Percentiles rank a stretch among this genome's conserved stretches.
These are phyloP conservation scores for Turnera subulata DNA, from an alignment of 345 rosid genomes.

Conservation along the genomic window DNA sequence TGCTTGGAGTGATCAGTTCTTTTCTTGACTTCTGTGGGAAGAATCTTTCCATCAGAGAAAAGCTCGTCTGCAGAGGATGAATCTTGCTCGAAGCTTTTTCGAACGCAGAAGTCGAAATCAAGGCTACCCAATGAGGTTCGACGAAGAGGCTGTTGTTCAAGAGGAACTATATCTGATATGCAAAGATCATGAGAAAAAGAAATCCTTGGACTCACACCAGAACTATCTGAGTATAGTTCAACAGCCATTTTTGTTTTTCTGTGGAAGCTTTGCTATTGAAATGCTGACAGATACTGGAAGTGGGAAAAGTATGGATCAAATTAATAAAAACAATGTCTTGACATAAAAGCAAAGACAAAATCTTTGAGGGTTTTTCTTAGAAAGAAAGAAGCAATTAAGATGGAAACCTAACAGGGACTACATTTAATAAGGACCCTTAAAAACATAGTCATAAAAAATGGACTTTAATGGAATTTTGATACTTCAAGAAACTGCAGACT, in stretches of 20 bases:
- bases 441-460: too few relatives aligned
- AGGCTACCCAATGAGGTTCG: conserved; percentile 43
- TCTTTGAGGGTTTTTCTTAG: too few relatives aligned
- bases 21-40: conserved; percentile 26
- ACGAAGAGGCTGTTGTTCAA: conserved; percentile 45
- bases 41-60: conserved; percentile 28
- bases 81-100: conserved; percentile 22
- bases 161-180: conserved; percentile 43
- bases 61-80: conserved; percentile 30
- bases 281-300: too few relatives aligned
- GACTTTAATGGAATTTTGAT: too few relatives aligned
- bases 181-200: conserved; percentile 74
- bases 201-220: conserved; percentile 63
- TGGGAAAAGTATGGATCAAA: too few relatives aligned
- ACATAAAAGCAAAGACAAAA: too few relatives aligned
- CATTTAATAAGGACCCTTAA: too few relatives aligned
- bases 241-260: conserved; percentile 48
- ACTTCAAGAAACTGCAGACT: too few relatives aligned
- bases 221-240: conserved; percentile 50
- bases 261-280: too few relatives aligned
- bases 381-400: too few relatives aligned
- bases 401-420: too few relatives aligned
- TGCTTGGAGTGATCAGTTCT: conserved; percentile 20
- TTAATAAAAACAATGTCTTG: too few relatives aligned
- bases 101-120: conserved; percentile 39